Evolutionary conservation across 129 eudicot species (phyloP).

Genomic region (Heracleum sosnowskyi): DNA sequence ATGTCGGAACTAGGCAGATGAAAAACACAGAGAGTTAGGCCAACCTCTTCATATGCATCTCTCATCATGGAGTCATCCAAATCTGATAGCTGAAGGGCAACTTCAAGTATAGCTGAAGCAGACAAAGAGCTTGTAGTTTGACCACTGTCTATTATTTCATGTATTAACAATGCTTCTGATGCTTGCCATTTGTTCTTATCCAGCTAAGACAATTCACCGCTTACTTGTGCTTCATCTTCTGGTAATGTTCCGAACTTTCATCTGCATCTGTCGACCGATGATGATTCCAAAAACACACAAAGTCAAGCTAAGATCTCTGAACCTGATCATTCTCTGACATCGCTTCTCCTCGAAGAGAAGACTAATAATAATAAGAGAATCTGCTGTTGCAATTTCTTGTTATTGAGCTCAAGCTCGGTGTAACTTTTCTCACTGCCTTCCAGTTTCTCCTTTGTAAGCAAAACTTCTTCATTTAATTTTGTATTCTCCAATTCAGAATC

Average conservation of each 20-base stretch:
- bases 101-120: constrained; percentile 64
- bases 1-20: constrained; percentile 21
- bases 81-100: constrained; percentile 67
- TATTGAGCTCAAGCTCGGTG: constrained; percentile 47
- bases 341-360: constrained; percentile 11
- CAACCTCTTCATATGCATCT: constrained; percentile 71
- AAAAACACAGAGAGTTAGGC: constrained; percentile 26
- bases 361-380: constrained; percentile 10
- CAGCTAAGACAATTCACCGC: constrained; percentile 42
- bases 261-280: constrained; percentile 44
- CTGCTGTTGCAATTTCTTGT: constrained; percentile 52
- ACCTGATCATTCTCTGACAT: constrained; percentile 8
- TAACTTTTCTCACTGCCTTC: constrained; percentile 50
- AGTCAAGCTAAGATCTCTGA: constrained; percentile 20
- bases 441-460: constrained; percentile 44
- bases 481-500: constrained; percentile 64
- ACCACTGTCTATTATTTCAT: constrained; percentile 37
- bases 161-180: constrained; percentile 70
- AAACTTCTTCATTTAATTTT: constrained; percentile 49
- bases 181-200: constrained; percentile 66
- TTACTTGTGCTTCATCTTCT: constrained; percentile 33
- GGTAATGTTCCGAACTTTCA: constrained; percentile 35
- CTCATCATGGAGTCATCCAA: constrained; percentile 58
- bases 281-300: constrained; percentile 21
- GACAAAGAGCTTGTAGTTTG: constrained; percentile 15